A percentile compares a stretch with the other conserved stretches of the same genome.
Conservation (phyloP, 2,329 filamentous ascomycete species). For the Cercospora sp. region DNA sequence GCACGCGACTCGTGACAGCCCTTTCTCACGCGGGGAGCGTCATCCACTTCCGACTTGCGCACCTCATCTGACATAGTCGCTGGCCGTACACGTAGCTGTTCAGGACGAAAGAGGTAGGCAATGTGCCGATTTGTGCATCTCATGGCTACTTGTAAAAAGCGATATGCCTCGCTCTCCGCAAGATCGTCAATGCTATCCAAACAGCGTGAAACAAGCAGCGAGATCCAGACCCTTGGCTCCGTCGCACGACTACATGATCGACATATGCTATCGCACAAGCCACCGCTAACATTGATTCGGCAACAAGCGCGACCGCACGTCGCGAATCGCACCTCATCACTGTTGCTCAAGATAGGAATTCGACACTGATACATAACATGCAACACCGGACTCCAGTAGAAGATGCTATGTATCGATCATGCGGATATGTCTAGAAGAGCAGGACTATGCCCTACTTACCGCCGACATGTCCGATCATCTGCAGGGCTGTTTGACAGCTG, state of each 20-base stretch:
- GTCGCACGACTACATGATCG: neutral
- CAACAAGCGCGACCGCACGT: neutral
- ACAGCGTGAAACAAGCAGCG: neutral
- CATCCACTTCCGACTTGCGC: neutral
- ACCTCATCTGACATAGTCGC: neutral
- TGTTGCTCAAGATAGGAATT: no score
- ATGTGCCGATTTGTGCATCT: neutral
- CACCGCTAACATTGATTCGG: neutral
- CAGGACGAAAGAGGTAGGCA: neutral
- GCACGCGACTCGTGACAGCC: conserved; percentile 4
- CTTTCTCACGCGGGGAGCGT: neutral
- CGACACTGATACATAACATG: neutral
- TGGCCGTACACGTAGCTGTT: neutral
- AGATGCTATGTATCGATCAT: neutral
- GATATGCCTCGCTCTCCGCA: neutral
- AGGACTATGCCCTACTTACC: neutral
- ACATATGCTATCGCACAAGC: neutral
- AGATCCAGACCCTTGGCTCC: neutral
- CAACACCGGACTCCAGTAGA: neutral
- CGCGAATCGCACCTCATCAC: neutral
- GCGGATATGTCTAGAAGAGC: neutral
- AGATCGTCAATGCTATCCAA: neutral
- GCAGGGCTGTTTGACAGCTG: neutral
- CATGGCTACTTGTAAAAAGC: neutral
- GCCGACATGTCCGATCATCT: neutral